phyloP scores from a whole-genome alignment of 768 basidiomycete species.

The Russula foetens region DNA sequence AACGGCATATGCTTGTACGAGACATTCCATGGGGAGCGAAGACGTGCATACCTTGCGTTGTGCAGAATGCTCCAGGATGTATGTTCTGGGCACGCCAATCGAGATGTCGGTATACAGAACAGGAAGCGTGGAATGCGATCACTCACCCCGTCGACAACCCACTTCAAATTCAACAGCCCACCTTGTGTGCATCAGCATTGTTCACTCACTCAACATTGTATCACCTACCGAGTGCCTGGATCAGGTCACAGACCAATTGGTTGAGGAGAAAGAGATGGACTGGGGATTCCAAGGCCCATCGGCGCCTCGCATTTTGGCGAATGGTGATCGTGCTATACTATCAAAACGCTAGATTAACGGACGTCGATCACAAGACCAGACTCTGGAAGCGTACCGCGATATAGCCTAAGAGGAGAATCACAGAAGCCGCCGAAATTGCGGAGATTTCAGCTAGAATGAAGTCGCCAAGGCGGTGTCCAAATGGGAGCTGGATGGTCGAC shows the following conservation, averaged over 20 bases:
- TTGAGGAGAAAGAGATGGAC: slow-evolving; percentile 27
- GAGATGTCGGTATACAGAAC: neutral
- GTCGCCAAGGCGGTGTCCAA: slow-evolving; percentile 22
- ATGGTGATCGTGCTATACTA: slow-evolving; percentile 21
- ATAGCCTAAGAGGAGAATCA: slow-evolving; percentile 21
- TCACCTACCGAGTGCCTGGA: slow-evolving; percentile 24
- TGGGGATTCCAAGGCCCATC: slow-evolving; percentile 21
- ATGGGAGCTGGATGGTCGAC: slow-evolving; percentile 10
- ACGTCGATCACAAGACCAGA: neutral
- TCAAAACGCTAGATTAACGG: neutral
- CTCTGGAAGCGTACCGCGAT: slow-evolving; percentile 19
- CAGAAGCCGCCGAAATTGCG: slow-evolving; percentile 21
- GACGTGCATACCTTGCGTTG: slow-evolving; percentile 10
- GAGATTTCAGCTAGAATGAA: slow-evolving; percentile 24
- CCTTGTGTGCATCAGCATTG: slow-evolving; percentile 23
- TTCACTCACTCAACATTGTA: neutral
- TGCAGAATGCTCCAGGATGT: slow-evolving; percentile 3
- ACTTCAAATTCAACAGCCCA: slow-evolving; percentile 31
- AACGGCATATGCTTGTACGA: neutral
- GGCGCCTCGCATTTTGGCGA: slow-evolving; percentile 12
- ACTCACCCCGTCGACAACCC: slow-evolving; percentile 29
- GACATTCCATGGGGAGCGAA: neutral
- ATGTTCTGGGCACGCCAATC: neutral
- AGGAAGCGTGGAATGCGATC: neutral
- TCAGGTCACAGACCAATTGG: slow-evolving; percentile 24